A percentile compares a stretch with the other conserved stretches of the same genome.
phyloP scores from a whole-genome alignment of 371 early-diverging fungal genomes.

The Capillidium rhysosporum region DNA sequence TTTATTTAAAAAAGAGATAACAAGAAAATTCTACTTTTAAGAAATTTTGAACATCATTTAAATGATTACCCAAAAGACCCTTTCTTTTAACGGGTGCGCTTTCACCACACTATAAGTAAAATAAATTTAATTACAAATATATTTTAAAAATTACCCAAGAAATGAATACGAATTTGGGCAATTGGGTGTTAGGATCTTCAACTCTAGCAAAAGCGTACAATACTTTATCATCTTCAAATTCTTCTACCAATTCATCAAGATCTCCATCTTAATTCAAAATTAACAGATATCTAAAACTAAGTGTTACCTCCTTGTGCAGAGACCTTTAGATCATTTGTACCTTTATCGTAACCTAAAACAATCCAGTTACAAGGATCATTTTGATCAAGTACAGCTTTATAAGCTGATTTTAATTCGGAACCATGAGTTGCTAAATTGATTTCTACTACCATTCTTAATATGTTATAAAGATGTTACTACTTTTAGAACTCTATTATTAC shows the following conservation, averaged over 20 bases:
- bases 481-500: too few species aligned
- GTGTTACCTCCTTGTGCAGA: slow-evolving; percentile 34
- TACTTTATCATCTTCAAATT: slow-evolving; percentile 69
- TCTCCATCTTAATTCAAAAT: slow-evolving; percentile 28
- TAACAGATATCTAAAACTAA: background rate
- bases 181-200: slow-evolving; percentile 60
- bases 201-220: slow-evolving; percentile 72
- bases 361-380: slow-evolving; percentile 40
- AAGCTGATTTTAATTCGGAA: slow-evolving; percentile 25
- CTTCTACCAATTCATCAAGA: slow-evolving; percentile 69
- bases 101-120: slow-evolving; percentile 50
- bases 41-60: slow-evolving; percentile 50
- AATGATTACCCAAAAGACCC: slow-evolving; percentile 59
- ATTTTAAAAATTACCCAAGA: slow-evolving; percentile 40
- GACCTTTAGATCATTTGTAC: slow-evolving; percentile 58
- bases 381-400: slow-evolving; percentile 32
- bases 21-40: slow-evolving; percentile 31
- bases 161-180: slow-evolving; percentile 75
- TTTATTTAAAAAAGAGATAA: background rate
- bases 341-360: slow-evolving; percentile 60
- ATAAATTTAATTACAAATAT: background rate
- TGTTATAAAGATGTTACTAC: too few species aligned
- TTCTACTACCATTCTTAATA: slow-evolving; percentile 17
- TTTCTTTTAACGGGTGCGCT: slow-evolving; percentile 81
- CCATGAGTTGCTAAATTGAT: slow-evolving; percentile 32